Evolutionary conservation across 106 monocot genomes (phyloP).

Genomic region (Vanilla planifolia): DNA sequence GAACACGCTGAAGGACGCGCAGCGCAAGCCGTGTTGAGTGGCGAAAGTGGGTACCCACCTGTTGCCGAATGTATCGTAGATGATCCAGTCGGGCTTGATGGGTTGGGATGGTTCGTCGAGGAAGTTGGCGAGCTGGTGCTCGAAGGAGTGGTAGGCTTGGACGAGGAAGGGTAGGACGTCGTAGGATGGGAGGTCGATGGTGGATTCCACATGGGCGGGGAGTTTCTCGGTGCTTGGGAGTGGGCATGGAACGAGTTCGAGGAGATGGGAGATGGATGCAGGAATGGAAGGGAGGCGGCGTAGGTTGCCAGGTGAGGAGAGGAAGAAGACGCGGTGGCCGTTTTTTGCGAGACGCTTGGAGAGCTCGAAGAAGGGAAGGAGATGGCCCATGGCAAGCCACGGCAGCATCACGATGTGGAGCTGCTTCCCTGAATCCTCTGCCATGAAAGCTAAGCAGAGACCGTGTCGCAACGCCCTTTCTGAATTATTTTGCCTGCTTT

Average conservation of each 20-base stretch:
- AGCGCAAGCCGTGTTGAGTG: not conserved
- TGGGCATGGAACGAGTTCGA: not conserved
- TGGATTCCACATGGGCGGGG: not conserved
- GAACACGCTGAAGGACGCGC: not conserved
- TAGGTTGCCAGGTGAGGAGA: not conserved
- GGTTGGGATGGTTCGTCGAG: not conserved
- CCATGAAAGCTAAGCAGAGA: too few relatives aligned
- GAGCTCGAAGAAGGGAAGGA: slow-evolving; percentile 16
- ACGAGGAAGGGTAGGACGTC: slow-evolving; percentile 4
- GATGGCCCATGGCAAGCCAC: slow-evolving; percentile 25
- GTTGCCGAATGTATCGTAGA: slow-evolving; percentile 9
- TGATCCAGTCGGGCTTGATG: slow-evolving; percentile 10
- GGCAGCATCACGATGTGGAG: slow-evolving; percentile 18
- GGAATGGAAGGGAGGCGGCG: not conserved
- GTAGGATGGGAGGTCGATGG: slow-evolving; percentile 4
- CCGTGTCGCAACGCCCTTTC: too few relatives aligned
- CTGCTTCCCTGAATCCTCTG: too few relatives aligned
- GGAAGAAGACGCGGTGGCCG: slow-evolving; percentile 14
- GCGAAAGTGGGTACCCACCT: not conserved
- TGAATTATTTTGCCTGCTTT: too few relatives aligned
- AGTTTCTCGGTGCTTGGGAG: not conserved
- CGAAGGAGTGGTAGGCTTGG: slow-evolving; percentile 4
- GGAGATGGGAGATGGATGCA: not conserved
- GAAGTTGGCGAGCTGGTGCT: slow-evolving; percentile 2
- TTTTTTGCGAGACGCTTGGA: not conserved